Evolutionary conservation across 2,329 filamentous ascomycete species (phyloP), one percentile per base, ranked within the genome.

Genomic region (Calonectria hongkongensis): DNA sequence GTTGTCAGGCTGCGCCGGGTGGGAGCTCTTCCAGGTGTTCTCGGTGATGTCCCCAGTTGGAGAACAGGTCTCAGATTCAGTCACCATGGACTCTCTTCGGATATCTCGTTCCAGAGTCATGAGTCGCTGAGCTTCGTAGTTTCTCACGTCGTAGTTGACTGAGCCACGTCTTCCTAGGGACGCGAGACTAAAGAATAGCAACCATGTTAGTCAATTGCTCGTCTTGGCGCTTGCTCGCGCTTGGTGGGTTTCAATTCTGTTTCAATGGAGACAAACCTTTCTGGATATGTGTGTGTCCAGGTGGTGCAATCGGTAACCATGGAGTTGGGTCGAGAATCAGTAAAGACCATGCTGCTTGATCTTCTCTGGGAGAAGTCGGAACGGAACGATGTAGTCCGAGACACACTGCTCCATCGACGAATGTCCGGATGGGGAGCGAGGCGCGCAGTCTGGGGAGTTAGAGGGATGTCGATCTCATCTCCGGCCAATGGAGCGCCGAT

Each of bases 241-340:
- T 30, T 43, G 33, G 28, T 25, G 21, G n/a, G 21, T 60, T 72
- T 25, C 25, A 21, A 27, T 41, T 21, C 12, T n/a, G 33, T 41
- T 12, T 58, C 18, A 39, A 33, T 68, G 58, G 15, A 6, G 25
- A 80, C 78, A 65, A 72, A 79, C 78, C 77, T 80, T 56, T 79
- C 78, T 71, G 77, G 69, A 43, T 75, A 73, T 66, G 73, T 43
- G 50, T 76, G 68, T 41, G 78, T 63, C 71, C 60, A 63, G 51
- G 68, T 63, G 51, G 68, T 63, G 33, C 65, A 71, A n/a, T 78
- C 73, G 33, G 70, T 71, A 54, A 70, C 65, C 28, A 78, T 47
- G 25, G 77, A 77, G 47, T 56, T 73, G 30, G 70, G 48, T 66
- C 73, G 74, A 18, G 76, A 69, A 66, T 65, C 66, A 27, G 75